phyloP scores from a whole-genome alignment of 495 filamentous ascomycete genomes.

The Penicillium paxilli region DNA sequence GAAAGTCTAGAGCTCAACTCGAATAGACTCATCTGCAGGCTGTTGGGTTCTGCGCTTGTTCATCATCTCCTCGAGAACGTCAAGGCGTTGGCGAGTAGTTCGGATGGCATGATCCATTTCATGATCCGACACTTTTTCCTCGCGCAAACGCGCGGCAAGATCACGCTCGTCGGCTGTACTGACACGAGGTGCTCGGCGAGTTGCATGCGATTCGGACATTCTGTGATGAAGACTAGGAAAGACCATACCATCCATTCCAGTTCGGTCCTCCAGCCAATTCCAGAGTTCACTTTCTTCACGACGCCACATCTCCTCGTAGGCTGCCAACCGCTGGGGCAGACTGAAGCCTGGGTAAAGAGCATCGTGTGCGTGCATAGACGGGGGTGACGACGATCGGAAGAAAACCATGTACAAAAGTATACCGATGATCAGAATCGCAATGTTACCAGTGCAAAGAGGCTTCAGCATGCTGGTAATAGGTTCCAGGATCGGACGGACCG shows the following conservation, averaged over 20 bases:
- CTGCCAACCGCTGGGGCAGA: conserved; percentile 67
- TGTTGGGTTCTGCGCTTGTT: conserved; percentile 49
- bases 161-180: conserved; percentile 35
- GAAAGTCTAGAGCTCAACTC: conserved; percentile 20
- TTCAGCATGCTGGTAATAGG: conserved; percentile 69
- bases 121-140: conserved; percentile 73
- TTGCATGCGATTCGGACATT: conserved; percentile 23
- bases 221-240: conserved; percentile 35
- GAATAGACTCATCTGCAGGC: conserved; percentile 13
- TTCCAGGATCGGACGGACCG: conserved; percentile 65
- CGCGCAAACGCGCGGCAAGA: conserved; percentile 50
- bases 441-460: conserved; percentile 70
- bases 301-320: conserved; percentile 93
- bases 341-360: conserved; percentile 34
- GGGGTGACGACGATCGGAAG: conserved; percentile 54
- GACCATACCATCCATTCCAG: conserved; percentile 69
- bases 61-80: conserved; percentile 71
- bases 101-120: conserved; percentile 83
- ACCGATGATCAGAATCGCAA: conserved; percentile 49
- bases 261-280: conserved; percentile 92
- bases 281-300: conserved; percentile 89
- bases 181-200: conserved; percentile 16
- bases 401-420: conserved; percentile 58
- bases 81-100: conserved; percentile 80
- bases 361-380: conserved; percentile 37